Evolutionary conservation across 164 flowering plant species (phyloP).

Genomic region (Pachysandra terminalis): DNA sequence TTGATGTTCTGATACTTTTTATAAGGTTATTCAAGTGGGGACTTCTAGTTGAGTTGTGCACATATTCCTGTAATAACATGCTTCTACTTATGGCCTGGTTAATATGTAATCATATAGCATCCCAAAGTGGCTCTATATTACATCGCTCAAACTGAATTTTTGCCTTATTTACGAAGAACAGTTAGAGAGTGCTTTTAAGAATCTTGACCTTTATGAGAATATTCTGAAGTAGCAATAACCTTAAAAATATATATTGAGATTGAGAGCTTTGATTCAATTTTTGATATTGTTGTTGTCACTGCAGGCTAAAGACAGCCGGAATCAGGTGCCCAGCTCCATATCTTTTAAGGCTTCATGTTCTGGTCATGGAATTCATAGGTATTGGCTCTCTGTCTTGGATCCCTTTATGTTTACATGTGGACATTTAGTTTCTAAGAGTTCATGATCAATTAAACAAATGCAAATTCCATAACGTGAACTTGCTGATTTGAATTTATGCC

Average conservation of each 20-base stretch:
- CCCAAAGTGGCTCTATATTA: too few relatives aligned
- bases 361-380: slow-evolving; percentile 99
- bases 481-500: not conserved
- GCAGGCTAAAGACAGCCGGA: slow-evolving; percentile 89
- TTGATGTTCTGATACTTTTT: too few relatives aligned
- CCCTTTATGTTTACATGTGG: not conserved
- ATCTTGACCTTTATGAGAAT: not conserved
- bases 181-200: not conserved
- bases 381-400: not conserved
- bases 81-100: too few relatives aligned
- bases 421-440: not conserved
- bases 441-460: not conserved
- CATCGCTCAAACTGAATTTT: too few relatives aligned
- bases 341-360: slow-evolving; percentile 83
- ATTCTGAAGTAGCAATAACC: not conserved
- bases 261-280: not conserved
- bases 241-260: not conserved
- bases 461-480: not conserved
- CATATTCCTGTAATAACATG: too few relatives aligned
- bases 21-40: too few relatives aligned
- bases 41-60: too few relatives aligned
- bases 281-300: slow-evolving; percentile 12
- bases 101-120: too few relatives aligned
- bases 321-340: slow-evolving; percentile 81
- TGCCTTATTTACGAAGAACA: too few relatives aligned